Base-by-base conservation (phyloP, 129 eudicot species). In the Deinandra increscens region DNA sequence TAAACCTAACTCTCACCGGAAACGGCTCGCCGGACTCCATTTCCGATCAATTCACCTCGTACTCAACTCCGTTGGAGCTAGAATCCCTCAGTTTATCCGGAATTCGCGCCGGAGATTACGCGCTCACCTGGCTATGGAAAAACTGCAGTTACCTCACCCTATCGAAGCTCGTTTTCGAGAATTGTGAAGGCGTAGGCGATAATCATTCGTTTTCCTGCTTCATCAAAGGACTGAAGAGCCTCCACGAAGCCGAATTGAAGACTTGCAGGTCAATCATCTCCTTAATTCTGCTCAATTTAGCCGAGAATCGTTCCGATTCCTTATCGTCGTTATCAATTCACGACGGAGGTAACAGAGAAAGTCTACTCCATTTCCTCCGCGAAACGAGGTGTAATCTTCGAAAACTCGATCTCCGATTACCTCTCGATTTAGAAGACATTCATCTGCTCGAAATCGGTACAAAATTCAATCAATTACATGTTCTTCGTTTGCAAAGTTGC, bases 171-270 rank as follows among this genome's bases (percentile, higher is more conserved):
- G 38, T 46, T 45, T 79, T 91, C 11, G 64, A 76, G 29, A 81
- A 85, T 69, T 91, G 97, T 17, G 93, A 88, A 54, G 70, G 86
- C 6, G 68, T 91, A 0, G 91, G 91, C 0, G 92, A 85, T 26
- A 70, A 75, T 42, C 37, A 78, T 6, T 73, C 78, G 0, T 82
- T 82, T 75, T 50, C 84, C 15, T 29, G 44, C 11, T 83, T 87
- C 31, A 20, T 79, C 0, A 53, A 58, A 55, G 19, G 37, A 22
- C 26, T 72, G 18, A 60, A 33, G 14, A 65, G 37, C 49, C 78
- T 91, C 19, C 65, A 75, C 19, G 89, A 87, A 55, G 62, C 81
- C 71, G 88, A 87, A 48, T 79, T 91, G 70, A 81, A 80, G 60
- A 81, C 83, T 1, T 87, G 87, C 17, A 76, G 95, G 70, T 58